Conservation (phyloP, 805 yeast genomes). For the Barnettozyma pratensis region DNA sequence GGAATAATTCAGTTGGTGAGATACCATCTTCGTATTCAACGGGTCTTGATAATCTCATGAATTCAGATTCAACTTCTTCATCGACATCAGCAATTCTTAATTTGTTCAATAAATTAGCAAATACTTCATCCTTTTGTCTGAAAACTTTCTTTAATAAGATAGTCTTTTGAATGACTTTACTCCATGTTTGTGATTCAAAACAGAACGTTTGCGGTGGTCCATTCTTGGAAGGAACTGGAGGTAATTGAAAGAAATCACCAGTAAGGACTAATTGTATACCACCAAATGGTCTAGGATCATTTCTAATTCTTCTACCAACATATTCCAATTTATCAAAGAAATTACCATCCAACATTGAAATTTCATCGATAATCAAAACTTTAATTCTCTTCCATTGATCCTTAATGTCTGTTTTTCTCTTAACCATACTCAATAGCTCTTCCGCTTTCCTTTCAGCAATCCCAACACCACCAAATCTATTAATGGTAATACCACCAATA, state of each 20-base stretch:
- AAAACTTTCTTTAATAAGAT: slow-evolving; percentile 74
- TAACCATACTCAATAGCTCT: slow-evolving; percentile 36
- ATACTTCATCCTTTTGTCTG: slow-evolving; percentile 79
- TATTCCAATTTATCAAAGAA: slow-evolving; percentile 70
- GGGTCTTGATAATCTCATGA: slow-evolving; percentile 51
- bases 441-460: slow-evolving; percentile 48
- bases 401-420: slow-evolving; percentile 36
- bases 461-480: slow-evolving; percentile 83
- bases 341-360: slow-evolving; percentile 87
- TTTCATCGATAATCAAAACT: slow-evolving; percentile 84
- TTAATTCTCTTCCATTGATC: slow-evolving; percentile 62
- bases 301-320: slow-evolving; percentile 57
- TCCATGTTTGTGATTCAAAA: slow-evolving; percentile 75
- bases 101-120: slow-evolving; percentile 75
- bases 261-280: slow-evolving; percentile 86
- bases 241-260: slow-evolving; percentile 96
- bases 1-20: slow-evolving; percentile 82
- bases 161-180: slow-evolving; percentile 52
- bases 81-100: slow-evolving; percentile 69
- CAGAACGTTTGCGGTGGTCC: slow-evolving; percentile 48
- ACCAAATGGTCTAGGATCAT: slow-evolving; percentile 67
- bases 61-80: slow-evolving; percentile 40
- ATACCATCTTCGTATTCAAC: slow-evolving; percentile 67
- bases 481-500: slow-evolving; percentile 87
- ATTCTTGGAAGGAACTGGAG: slow-evolving; percentile 61